phyloP scores from a whole-genome alignment of 148 eudicot genomes.

The Linanthus parryae region DNA sequence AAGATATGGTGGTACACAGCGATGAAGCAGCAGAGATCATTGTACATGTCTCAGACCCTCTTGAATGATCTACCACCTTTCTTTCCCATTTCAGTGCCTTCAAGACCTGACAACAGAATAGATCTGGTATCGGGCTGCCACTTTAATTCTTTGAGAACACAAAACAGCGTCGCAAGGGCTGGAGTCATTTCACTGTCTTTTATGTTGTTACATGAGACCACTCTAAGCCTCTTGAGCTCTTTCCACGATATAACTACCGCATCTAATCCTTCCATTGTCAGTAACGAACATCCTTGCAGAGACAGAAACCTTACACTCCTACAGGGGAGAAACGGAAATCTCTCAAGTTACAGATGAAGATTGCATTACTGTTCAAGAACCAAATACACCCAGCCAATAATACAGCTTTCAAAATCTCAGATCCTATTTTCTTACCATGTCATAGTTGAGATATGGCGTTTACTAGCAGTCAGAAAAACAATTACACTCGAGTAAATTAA shows the following conservation, averaged over 20 bases:
- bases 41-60: slow-evolving; percentile 39
- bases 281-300: slow-evolving; percentile 84
- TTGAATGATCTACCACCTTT: slow-evolving; percentile 86
- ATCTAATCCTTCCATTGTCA: slow-evolving; percentile 72
- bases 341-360: too few relatives aligned
- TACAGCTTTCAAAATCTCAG: too few relatives aligned
- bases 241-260: slow-evolving; percentile 75
- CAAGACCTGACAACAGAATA: slow-evolving; percentile 61
- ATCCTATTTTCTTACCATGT: too few relatives aligned
- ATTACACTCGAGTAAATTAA: too few relatives aligned
- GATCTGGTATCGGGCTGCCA: slow-evolving; percentile 94
- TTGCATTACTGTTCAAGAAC: too few relatives aligned
- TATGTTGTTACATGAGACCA: slow-evolving; percentile 82
- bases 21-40: slow-evolving; percentile 5
- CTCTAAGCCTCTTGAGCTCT: slow-evolving; percentile 61
- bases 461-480: too few relatives aligned
- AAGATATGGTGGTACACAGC: too few relatives aligned
- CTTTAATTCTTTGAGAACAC: slow-evolving; percentile 73
- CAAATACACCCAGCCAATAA: too few relatives aligned
- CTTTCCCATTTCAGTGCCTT: slow-evolving; percentile 70
- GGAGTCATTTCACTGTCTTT: slow-evolving; percentile 77
- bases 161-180: slow-evolving; percentile 67
- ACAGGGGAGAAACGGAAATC: slow-evolving; percentile 7
- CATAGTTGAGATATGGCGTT: too few relatives aligned
- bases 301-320: slow-evolving; percentile 70